Percentiles rank a stretch among this genome's conserved stretches.
phyloP scores from a whole-genome alignment of 169 alveolate species.

The Cryptosporidium viatorum region DNA sequence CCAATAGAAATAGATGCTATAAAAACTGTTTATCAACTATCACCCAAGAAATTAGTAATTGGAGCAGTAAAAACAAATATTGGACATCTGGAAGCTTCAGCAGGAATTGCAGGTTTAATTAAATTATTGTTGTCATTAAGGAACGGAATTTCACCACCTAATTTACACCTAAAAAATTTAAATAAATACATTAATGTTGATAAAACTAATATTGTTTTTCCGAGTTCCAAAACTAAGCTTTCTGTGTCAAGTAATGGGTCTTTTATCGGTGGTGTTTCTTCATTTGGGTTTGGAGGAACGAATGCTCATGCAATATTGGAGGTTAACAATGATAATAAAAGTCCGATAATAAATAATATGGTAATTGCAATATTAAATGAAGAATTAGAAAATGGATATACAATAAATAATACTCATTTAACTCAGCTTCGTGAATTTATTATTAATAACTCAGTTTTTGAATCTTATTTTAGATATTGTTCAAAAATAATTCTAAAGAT shows the following conservation, averaged over 20 bases:
- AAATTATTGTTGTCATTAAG: slow-evolving; percentile 79
- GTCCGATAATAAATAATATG: slow-evolving; percentile 3
- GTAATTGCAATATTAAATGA: slow-evolving; percentile 17
- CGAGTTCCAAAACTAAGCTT: slow-evolving; percentile 12
- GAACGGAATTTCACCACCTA: slow-evolving; percentile 78
- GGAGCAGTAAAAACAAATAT: slow-evolving; percentile 82
- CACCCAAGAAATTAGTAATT: slow-evolving; percentile 65
- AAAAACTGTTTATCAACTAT: slow-evolving; percentile 9
- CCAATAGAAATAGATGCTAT: slow-evolving; percentile 70
- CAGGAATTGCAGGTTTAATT: slow-evolving; percentile 81
- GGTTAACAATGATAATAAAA: not conserved
- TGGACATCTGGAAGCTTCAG: slow-evolving; percentile 83
- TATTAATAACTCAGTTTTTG: not conserved
- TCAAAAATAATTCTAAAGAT: not conserved
- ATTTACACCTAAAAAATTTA: slow-evolving; percentile 78
- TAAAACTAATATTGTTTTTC: slow-evolving; percentile 58
- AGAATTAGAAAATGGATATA: not conserved
- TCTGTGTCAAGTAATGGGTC: not conserved
- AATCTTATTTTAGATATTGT: slow-evolving; percentile 6
- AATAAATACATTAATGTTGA: slow-evolving; percentile 78
- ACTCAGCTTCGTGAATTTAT: not conserved
- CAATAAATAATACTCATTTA: not conserved
- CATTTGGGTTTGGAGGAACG: slow-evolving; percentile 80
- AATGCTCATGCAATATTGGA: slow-evolving; percentile 80
- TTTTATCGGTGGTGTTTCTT: slow-evolving; percentile 77